Conservation (phyloP, 352 stramenopile genomes). For the Phytophthora pini region DNA sequence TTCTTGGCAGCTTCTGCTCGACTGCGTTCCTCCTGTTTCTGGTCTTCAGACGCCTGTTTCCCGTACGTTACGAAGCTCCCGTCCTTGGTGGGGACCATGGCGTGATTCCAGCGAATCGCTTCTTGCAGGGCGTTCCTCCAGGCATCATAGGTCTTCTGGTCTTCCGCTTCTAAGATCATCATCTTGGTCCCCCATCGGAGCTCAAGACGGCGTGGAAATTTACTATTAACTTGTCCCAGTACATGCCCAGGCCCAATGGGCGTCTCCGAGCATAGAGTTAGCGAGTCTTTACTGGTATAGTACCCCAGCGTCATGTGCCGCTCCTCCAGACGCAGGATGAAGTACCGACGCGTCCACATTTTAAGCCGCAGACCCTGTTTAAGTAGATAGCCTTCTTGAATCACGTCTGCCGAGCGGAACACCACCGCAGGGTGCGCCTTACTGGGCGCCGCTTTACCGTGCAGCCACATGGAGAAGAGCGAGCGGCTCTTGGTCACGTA, state of each 20-base stretch:
- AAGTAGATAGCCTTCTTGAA: conserved; percentile 86
- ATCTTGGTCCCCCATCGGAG: conserved; percentile 75
- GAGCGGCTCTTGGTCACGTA: conserved; percentile 89
- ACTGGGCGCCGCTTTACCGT: conserved; percentile 71
- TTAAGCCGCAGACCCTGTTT: conserved; percentile 85
- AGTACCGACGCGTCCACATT: conserved; percentile 86
- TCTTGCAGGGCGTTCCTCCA: conserved; percentile 84
- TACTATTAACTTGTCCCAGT: conserved; percentile 58
- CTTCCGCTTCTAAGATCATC: conserved; percentile 77
- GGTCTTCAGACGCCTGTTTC: conserved; percentile 77
- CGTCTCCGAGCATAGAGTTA: conserved; percentile 83
- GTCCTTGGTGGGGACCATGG: conserved; percentile 84
- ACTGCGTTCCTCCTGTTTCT: conserved; percentile 73
- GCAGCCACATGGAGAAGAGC: conserved; percentile 87
- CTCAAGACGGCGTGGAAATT: conserved; percentile 72
- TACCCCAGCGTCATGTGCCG: conserved; percentile 90
- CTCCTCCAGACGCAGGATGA: conserved; percentile 87
- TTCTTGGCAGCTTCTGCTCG: conserved; percentile 77
- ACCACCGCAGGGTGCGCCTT: conserved; percentile 60
- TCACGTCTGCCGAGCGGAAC: conserved; percentile 85
- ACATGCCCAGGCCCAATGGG: conserved; percentile 79
- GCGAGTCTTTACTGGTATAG: conserved; percentile 85
- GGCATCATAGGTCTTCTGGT: conserved; percentile 54
- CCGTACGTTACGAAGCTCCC: conserved; percentile 83
- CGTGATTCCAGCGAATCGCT: conserved; percentile 88